Percentiles rank a stretch among this genome's conserved stretches.
These are phyloP conservation scores for Fusarium multiceps DNA, from an alignment of 2,329 filamentous ascomycete genomes.

Conservation along the genomic window DNA sequence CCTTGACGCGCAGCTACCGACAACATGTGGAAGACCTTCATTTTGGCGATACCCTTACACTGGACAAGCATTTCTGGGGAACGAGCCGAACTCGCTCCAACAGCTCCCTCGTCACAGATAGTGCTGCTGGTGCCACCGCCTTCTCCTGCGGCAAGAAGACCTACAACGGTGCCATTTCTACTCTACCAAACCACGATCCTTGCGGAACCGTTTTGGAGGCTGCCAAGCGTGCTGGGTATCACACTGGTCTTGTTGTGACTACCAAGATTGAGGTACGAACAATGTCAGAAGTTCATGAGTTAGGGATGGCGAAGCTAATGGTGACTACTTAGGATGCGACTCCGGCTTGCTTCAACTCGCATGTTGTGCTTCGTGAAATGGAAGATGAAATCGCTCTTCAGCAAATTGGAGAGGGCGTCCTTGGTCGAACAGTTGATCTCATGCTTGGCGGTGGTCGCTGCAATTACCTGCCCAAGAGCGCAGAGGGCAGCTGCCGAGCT, in stretches of 20 bases:
- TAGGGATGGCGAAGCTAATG: not conserved
- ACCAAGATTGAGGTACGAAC: slow-evolving; percentile 61
- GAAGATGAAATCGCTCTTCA: slow-evolving; percentile 94
- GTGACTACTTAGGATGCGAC: slow-evolving; percentile 85
- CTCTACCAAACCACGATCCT: slow-evolving; percentile 83
- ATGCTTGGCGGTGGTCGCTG: slow-evolving; percentile 94
- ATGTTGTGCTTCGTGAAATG: slow-evolving; percentile 82
- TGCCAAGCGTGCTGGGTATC: slow-evolving; percentile 90
- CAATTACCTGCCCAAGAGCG: slow-evolving; percentile 88
- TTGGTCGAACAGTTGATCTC: slow-evolving; percentile 89
- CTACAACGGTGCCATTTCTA: slow-evolving; percentile 96
- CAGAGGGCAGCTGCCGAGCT: slow-evolving; percentile 80
- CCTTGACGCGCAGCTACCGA: slow-evolving; percentile 85
- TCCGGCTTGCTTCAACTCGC: slow-evolving; percentile 92
- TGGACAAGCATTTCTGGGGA: slow-evolving; percentile 92
- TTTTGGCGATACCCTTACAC: slow-evolving; percentile 76
- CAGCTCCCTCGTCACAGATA: slow-evolving; percentile 90
- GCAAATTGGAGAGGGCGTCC: slow-evolving; percentile 86
- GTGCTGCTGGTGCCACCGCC: slow-evolving; percentile 94
- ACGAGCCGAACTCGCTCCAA: slow-evolving; percentile 87
- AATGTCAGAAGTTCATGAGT: not conserved
- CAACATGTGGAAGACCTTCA: slow-evolving; percentile 82
- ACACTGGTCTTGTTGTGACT: slow-evolving; percentile 93
- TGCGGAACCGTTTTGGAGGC: slow-evolving; percentile 95
- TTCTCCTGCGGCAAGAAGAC: slow-evolving; percentile 94